These are phyloP conservation scores for Fusarium subtropicale DNA, from an alignment of 2,329 filamentous ascomycete genomes.

Conservation along the genomic window DNA sequence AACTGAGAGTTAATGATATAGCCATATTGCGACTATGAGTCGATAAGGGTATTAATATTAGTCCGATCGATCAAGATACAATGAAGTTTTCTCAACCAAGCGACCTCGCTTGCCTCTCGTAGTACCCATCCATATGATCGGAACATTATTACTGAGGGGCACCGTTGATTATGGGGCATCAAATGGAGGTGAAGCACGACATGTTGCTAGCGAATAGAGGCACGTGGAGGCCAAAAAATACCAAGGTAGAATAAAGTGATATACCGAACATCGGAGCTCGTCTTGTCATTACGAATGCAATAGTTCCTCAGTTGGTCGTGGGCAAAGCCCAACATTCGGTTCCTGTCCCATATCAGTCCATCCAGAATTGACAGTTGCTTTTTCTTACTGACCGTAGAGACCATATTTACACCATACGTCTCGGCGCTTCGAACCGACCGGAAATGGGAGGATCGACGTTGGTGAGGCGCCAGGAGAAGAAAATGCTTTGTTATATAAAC, in stretches of 20 bases:
- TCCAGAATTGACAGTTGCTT: neutral
- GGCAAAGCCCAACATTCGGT: neutral
- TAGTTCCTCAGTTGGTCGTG: neutral
- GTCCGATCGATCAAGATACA: neutral
- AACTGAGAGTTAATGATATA: neutral
- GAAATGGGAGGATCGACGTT: conserved; percentile 13
- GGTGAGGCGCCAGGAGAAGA: conserved; percentile 1
- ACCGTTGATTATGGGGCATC: conserved; percentile 20
- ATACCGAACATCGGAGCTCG: neutral
- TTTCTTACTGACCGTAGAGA: neutral
- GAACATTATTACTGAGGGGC: conserved; percentile 5
- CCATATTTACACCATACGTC: neutral
- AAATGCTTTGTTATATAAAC: neutral
- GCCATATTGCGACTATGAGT: neutral
- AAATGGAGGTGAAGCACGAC: conserved; percentile 2
- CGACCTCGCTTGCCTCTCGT: neutral
- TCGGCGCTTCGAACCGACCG: neutral
- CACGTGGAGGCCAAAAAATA: neutral
- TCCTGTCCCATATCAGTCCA: neutral
- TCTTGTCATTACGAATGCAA: neutral
- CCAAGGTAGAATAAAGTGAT: neutral
- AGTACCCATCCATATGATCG: neutral
- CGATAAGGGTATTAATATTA: no score
- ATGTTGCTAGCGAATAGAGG: conserved; percentile 8
- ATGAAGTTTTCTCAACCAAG: neutral